Evolutionary conservation across 2,329 filamentous ascomycete species (phyloP).

Genomic region (Penicillium sp.): DNA sequence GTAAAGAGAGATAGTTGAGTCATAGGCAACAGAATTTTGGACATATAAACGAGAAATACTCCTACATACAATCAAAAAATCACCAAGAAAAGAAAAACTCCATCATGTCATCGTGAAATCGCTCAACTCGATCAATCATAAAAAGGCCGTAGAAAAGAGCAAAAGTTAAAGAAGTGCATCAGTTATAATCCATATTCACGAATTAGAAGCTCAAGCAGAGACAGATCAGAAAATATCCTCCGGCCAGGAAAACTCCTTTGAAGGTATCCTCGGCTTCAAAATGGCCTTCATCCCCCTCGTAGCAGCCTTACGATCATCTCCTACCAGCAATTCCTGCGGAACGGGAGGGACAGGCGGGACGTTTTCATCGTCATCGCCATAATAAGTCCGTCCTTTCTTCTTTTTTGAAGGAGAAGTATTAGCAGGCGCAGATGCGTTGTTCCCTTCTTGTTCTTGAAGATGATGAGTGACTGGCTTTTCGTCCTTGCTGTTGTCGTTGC

Average conservation of each 20-base stretch:
- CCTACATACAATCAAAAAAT: constrained; percentile 15
- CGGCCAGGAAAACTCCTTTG: constrained; percentile 39
- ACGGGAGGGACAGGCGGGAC: constrained; percentile 40
- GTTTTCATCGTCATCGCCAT: constrained; percentile 23
- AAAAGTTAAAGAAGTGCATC: background rate
- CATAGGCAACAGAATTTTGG: background rate
- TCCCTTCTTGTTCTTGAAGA: constrained; percentile 22
- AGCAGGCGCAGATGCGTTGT: background rate
- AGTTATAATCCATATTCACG: background rate
- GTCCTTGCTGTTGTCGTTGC: constrained; percentile 1
- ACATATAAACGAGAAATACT: background rate
- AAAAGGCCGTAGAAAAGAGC: background rate
- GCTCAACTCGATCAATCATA: background rate
- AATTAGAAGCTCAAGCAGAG: background rate
- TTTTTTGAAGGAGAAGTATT: background rate
- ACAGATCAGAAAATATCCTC: constrained; percentile 40
- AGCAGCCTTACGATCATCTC: constrained; percentile 10
- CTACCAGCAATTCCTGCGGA: constrained; percentile 25
- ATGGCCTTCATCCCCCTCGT: constrained; percentile 16
- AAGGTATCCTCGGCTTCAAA: constrained; percentile 11
- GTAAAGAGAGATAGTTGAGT: too few relatives aligned
- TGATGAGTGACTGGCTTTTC: constrained; percentile 16
- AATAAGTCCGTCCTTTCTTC: constrained; percentile 1
- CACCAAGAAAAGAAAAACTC: background rate
- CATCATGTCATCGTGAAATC: constrained; percentile 21